Evolutionary conservation across 176 grass and related monocot species (phyloP).

Genomic region (Oryza coarctata): DNA sequence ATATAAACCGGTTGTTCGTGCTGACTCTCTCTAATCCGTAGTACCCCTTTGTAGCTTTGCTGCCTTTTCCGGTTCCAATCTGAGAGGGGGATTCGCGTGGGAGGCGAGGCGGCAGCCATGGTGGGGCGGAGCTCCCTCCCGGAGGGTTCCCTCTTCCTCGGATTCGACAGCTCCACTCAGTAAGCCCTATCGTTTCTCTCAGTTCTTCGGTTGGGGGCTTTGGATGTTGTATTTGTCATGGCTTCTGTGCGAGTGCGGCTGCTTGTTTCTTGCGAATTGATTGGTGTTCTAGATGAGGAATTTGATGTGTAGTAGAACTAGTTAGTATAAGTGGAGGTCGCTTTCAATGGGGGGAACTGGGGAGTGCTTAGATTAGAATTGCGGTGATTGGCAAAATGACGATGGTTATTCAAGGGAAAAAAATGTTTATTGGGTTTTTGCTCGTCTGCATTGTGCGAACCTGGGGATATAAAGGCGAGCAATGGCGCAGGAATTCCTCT

Average conservation of each 20-base stretch:
- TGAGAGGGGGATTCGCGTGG: not conserved
- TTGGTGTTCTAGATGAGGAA: not conserved
- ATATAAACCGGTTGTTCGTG: not conserved
- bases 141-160: slow-evolving; percentile 80
- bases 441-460: not conserved
- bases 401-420: not conserved
- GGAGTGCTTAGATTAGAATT: not conserved
- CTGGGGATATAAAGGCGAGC: too few relatives aligned
- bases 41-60: too few relatives aligned
- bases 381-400: not conserved
- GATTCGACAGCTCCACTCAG: slow-evolving; percentile 96
- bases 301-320: not conserved
- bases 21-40: not conserved
- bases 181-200: slow-evolving; percentile 26
- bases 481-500: not conserved
- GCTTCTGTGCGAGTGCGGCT: not conserved
- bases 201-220: not conserved
- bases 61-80: not conserved
- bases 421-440: not conserved
- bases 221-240: not conserved
- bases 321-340: not conserved
- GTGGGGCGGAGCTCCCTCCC: slow-evolving; percentile 49
- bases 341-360: not conserved
- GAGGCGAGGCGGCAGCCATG: slow-evolving; percentile 35
- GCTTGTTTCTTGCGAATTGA: not conserved